A percentile compares a stretch with the other conserved stretches of the same genome.
phyloP scores from a whole-genome alignment of 345 rosid species.

The Microthlaspi erraticum region DNA sequence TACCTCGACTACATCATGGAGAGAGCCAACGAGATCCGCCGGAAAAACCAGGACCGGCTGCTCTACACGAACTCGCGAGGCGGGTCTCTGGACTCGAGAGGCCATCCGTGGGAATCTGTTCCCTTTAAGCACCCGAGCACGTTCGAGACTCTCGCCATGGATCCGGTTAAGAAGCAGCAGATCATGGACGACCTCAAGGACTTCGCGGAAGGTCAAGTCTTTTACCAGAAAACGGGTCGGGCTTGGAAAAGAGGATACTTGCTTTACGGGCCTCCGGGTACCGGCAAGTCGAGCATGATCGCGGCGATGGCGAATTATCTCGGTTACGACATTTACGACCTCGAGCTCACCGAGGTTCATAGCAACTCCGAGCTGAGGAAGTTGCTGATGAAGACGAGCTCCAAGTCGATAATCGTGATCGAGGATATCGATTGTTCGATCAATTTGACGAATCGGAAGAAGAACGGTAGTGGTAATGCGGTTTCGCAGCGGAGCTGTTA shows the following conservation, averaged over 20 bases:
- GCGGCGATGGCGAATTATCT: conserved; percentile 97
- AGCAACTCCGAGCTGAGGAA: conserved; percentile 87
- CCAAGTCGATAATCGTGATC: conserved; percentile 88
- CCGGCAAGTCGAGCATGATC: conserved; percentile 96
- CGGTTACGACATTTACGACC: conserved; percentile 91
- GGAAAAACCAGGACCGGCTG: conserved; percentile 72
- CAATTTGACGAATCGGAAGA: conserved; percentile 70
- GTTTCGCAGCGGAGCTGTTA: conserved; percentile 37
- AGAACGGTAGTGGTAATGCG: conserved; percentile 27
- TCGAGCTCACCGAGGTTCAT: conserved; percentile 93
- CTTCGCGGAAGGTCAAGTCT: conserved; percentile 63
- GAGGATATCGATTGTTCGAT: conserved; percentile 95
- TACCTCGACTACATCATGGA: conserved; percentile 87
- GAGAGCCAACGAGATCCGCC: conserved; percentile 71
- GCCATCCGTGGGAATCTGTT: conserved; percentile 97
- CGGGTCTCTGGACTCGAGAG: conserved; percentile 85
- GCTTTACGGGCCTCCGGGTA: conserved; percentile 93
- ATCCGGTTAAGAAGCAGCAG: conserved; percentile 61
- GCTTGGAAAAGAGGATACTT: conserved; percentile 96
- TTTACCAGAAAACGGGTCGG: conserved; percentile 87
- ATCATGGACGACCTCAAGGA: conserved; percentile 79
- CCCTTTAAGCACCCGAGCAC: conserved; percentile 96
- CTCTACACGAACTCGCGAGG: conserved; percentile 88
- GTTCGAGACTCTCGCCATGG: conserved; percentile 89
- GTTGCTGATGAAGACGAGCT: conserved; percentile 84